Evolutionary conservation across 768 basidiomycete species (phyloP).

Genomic region (Pleurotus salmoneostramineus): DNA sequence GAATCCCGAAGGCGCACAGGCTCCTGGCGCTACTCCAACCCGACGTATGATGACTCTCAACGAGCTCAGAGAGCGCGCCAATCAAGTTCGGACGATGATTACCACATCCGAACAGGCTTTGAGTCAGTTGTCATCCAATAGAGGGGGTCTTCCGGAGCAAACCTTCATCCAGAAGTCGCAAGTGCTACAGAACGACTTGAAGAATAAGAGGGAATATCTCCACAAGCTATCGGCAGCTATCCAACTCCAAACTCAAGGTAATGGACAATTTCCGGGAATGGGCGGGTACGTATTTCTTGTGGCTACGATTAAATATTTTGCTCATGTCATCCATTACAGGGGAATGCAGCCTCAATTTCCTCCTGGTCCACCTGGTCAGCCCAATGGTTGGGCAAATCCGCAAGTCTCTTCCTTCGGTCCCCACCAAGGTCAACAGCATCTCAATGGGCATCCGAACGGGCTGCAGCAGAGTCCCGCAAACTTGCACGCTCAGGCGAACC

Average conservation of each 20-base stretch:
- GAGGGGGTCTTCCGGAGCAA: constrained; percentile 5
- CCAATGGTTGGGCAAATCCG: constrained; percentile 19
- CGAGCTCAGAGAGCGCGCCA: constrained; percentile 14
- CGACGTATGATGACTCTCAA: constrained; percentile 18
- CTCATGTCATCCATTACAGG: constrained; percentile 5
- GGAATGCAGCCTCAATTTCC: constrained; percentile 11
- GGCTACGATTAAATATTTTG: neutral
- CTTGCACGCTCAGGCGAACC: constrained; percentile 25
- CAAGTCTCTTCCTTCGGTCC: constrained; percentile 11
- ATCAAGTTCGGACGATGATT: constrained; percentile 13
- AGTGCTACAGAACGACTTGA: constrained; percentile 16
- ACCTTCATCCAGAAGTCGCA: constrained; percentile 10
- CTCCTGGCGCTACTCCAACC: neutral
- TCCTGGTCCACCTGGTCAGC: constrained; percentile 14
- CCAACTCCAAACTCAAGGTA: constrained; percentile 18
- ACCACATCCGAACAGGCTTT: constrained; percentile 14
- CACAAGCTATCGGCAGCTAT: constrained; percentile 28
- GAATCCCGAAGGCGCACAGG: constrained; percentile 5
- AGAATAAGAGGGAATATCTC: constrained; percentile 33
- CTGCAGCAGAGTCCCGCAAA: constrained; percentile 23
- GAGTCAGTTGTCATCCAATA: constrained; percentile 11
- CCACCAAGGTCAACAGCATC: constrained; percentile 4
- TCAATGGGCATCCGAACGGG: neutral
- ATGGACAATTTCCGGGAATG: constrained; percentile 17
- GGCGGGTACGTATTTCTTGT: constrained; percentile 22